These are phyloP conservation scores for Aspergillus flavus DNA, from an alignment of 2,329 filamentous ascomycete genomes.

Conservation along the genomic window DNA sequence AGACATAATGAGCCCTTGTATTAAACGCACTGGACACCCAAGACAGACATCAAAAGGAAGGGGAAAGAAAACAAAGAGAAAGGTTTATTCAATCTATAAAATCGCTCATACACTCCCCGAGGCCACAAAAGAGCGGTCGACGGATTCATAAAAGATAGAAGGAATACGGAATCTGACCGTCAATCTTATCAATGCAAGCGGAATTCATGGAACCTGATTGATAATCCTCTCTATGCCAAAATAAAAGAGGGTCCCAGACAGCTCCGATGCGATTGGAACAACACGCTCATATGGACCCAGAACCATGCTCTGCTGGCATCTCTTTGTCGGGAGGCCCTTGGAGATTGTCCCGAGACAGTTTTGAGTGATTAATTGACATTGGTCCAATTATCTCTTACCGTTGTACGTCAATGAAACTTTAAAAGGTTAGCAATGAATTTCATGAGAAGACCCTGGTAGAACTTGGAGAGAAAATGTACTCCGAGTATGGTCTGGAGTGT, in stretches of 20 bases:
- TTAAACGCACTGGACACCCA: neutral
- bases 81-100: neutral
- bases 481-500: neutral
- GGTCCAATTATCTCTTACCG: no score
- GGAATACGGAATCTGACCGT: neutral
- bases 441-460: no score
- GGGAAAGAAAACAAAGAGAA: neutral
- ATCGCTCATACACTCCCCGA: neutral
- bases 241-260: no score
- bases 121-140: neutral
- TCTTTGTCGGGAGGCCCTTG: neutral
- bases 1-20: constrained; percentile 32
- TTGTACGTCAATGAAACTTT: no score
- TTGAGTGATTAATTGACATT: no score
- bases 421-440: no score
- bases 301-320: neutral
- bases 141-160: no score
- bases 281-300: no score
- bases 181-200: neutral
- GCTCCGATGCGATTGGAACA: no score
- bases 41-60: neutral
- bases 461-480: no score
- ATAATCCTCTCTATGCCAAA: no score
- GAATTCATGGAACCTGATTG: neutral
- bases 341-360: no score